Evolutionary conservation across 164 flowering plant genomes (phyloP), one percentile per base, ranked within the genome.

Genomic region (Stephania japonica): DNA sequence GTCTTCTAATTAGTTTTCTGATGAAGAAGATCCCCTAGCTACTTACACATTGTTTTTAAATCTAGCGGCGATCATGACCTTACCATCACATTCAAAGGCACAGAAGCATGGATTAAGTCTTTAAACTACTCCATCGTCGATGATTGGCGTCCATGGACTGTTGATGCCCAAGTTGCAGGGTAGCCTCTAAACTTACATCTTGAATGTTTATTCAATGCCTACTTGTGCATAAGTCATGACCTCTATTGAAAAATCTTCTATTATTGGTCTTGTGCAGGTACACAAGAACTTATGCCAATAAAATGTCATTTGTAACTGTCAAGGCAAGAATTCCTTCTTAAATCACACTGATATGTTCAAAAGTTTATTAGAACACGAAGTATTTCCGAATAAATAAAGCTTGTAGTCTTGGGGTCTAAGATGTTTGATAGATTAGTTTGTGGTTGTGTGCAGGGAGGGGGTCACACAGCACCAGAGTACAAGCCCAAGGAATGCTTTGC

Each of bases 31-130:
- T n/a, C n/a, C n/a, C n/a, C n/a, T n/a, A n/a, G n/a, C n/a, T n/a
- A n/a, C n/a, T n/a, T n/a, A n/a, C n/a, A n/a, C n/a, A n/a, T n/a
- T n/a, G n/a, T n/a, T n/a, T n/a, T n/a, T n/a, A n/a, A n/a, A n/a
- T n/a, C n/a, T n/a, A n/a, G n/a, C n/a, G 92, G 90, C 1, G 94
- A 90, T 75, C 92, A 85, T 74, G 92, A 88, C 78, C 13, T 81
- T 42, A 0, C 44, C 0, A 72, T 83, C 1, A 81, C 91, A 4
- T 79, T 66, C 67, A 8, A 81, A 21, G 78, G 74, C 10, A 88
- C 94, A 13, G 79, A 84, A 73, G 82, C 84, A 21, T 90, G 92
- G 89, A 85, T 90, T 62, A 77, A 74, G 66, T 76, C 85, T 49
- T 84, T 90, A 2, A 84, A 87, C 43, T 88, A 77, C 70, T 73